These are phyloP conservation scores for Solanum hybrid DNA, from an alignment of 305 asterid genomes.

Conservation along the genomic window DNA sequence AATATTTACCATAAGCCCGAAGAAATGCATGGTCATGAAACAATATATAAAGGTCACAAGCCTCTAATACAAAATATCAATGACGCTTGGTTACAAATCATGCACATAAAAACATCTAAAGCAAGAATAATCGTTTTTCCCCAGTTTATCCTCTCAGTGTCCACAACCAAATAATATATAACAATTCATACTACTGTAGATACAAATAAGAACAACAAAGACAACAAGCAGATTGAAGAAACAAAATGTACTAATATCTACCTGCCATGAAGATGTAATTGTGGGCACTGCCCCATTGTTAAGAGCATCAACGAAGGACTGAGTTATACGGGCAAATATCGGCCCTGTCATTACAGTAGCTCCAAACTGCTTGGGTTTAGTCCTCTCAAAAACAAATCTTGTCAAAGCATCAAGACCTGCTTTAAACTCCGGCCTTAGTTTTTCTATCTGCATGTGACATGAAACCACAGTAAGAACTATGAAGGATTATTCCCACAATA, in stretches of 20 bases:
- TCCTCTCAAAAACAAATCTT: conserved; percentile 82
- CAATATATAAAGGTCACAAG: background rate
- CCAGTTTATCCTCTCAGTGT: background rate
- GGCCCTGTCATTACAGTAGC: conserved; percentile 93
- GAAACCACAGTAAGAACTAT: background rate
- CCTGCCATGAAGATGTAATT: conserved; percentile 99
- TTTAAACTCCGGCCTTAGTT: conserved; percentile 78
- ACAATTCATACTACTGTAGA: background rate
- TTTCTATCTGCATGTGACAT: conserved; percentile 47
- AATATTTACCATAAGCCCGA: background rate
- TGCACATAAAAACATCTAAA: background rate
- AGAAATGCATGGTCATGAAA: background rate
- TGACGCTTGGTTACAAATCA: background rate
- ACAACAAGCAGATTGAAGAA: background rate
- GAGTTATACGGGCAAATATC: conserved; percentile 76
- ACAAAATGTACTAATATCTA: conserved; percentile 5
- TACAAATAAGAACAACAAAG: background rate
- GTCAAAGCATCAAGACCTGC: conserved; percentile 89
- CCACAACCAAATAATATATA: background rate
- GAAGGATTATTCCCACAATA: background rate
- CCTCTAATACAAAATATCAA: background rate
- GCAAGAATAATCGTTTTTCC: background rate
- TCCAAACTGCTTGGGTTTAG: conserved; percentile 91
- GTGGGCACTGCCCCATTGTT: conserved; percentile 96
- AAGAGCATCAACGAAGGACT: conserved; percentile 87